Conservation (phyloP, 352 stramenopile species). For the Phytopythium oedochilum region DNA sequence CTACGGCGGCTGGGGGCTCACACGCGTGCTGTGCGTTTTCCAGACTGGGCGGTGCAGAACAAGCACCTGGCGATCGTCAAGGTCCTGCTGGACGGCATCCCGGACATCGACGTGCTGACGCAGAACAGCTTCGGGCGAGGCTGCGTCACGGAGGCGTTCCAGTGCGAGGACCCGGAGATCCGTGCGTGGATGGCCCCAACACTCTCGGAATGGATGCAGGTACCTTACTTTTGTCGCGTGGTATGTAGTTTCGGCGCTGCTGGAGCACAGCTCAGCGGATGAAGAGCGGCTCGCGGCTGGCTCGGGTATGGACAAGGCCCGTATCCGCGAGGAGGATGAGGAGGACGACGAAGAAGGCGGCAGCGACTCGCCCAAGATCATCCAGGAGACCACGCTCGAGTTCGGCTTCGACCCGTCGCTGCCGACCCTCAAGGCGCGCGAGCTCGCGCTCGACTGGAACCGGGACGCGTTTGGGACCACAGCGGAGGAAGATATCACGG, state of each 20-base stretch:
- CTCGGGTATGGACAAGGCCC: conserved; percentile 65
- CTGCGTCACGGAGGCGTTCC: conserved; percentile 80
- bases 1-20: too few species aligned
- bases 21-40: neutral
- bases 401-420: conserved; percentile 62
- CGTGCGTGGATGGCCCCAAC: conserved; percentile 34
- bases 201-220: too few species aligned
- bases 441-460: conserved; percentile 81
- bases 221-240: neutral
- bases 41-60: conserved; percentile 88
- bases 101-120: conserved; percentile 76
- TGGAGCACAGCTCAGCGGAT: conserved; percentile 75
- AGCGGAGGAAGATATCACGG: conserved; percentile 83
- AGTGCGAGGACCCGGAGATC: conserved; percentile 81
- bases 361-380: conserved; percentile 46
- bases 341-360: conserved; percentile 45
- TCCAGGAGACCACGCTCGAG: conserved; percentile 81
- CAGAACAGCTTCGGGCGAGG: conserved; percentile 81
- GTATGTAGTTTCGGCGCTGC: conserved; percentile 50
- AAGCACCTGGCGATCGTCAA: conserved; percentile 80
- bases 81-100: conserved; percentile 52
- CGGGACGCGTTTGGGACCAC: conserved; percentile 77
- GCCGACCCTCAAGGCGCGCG: conserved; percentile 62
- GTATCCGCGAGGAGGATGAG: conserved; percentile 61
- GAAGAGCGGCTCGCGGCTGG: conserved; percentile 72